A percentile compares a stretch with the other conserved stretches of the same genome.
These are phyloP conservation scores for Penicillium sp. DNA, from an alignment of 2,329 filamentous ascomycete species.

Conservation along the genomic window DNA sequence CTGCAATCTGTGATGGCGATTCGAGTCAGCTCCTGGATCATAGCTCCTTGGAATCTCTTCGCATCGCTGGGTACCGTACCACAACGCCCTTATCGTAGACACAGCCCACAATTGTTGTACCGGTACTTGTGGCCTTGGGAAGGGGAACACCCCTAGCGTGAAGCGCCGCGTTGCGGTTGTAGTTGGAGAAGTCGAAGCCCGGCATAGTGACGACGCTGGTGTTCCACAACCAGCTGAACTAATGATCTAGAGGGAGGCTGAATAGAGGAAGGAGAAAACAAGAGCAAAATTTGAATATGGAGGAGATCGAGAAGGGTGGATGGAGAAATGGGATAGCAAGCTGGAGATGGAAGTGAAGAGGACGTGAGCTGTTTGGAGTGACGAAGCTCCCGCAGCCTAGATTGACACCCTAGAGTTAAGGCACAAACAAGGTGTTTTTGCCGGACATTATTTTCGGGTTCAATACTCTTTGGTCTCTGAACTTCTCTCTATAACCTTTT, in stretches of 20 bases:
- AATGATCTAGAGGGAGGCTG: not conserved
- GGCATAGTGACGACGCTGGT: constrained; percentile 64
- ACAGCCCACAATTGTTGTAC: constrained; percentile 97
- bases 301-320: constrained; percentile 20
- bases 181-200: constrained; percentile 99
- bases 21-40: constrained; percentile 20
- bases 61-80: constrained; percentile 52
- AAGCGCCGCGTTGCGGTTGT: constrained; percentile 96
- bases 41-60: not conserved
- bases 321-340: constrained; percentile 30
- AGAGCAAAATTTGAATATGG: not conserved
- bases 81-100: constrained; percentile 96
- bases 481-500: constrained; percentile 7
- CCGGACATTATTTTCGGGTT: constrained; percentile 21
- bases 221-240: constrained; percentile 10
- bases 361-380: constrained; percentile 39
- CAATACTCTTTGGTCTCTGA: constrained; percentile 18
- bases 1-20: constrained; percentile 68
- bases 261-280: not conserved
- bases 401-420: constrained; percentile 25
- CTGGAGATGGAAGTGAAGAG: constrained; percentile 27
- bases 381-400: constrained; percentile 46
- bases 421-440: constrained; percentile 26
- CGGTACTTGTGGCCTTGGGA: constrained; percentile 96
- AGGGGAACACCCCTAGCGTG: constrained; percentile 91